Conservation (phyloP, 345 rosid genomes). For the Rhizophora mangle region DNA sequence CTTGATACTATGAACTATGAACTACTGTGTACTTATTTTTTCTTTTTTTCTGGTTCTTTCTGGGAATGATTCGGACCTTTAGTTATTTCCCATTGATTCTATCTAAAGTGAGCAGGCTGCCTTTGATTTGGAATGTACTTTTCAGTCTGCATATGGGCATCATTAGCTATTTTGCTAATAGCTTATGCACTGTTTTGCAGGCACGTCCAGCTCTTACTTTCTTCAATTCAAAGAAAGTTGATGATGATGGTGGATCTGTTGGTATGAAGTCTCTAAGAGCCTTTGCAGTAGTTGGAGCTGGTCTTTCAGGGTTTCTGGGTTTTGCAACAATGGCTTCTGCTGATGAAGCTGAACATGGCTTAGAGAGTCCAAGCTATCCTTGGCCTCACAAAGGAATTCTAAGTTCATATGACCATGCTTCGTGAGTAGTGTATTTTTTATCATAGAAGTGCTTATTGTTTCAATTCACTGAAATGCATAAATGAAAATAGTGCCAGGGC, state of each 20-base stretch:
- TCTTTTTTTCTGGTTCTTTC: neutral
- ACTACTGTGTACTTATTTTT: neutral
- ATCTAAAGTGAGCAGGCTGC: neutral
- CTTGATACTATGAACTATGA: neutral
- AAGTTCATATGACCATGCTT: slow-evolving; percentile 97
- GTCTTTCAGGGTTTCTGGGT: slow-evolving; percentile 76
- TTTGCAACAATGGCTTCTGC: slow-evolving; percentile 80
- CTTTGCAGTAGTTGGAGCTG: slow-evolving; percentile 80
- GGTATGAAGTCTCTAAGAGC: slow-evolving; percentile 54
- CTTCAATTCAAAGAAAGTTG: slow-evolving; percentile 63
- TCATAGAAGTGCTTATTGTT: neutral
- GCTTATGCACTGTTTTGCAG: slow-evolving; percentile 38
- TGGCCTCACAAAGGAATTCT: slow-evolving; percentile 99
- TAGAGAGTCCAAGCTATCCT: slow-evolving; percentile 80
- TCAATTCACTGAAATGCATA: neutral
- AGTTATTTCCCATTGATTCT: neutral
- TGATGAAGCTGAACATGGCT: slow-evolving; percentile 98
- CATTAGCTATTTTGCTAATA: slow-evolving; percentile 11
- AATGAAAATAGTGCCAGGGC: neutral
- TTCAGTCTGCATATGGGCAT: neutral
- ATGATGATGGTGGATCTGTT: slow-evolving; percentile 55
- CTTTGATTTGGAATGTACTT: neutral
- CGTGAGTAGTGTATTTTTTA: slow-evolving; percentile 53
- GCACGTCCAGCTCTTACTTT: slow-evolving; percentile 50
- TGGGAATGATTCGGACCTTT: neutral